These are phyloP conservation scores for Cornus suecica DNA, from an alignment of 148 eudicot species.

Conservation along the genomic window DNA sequence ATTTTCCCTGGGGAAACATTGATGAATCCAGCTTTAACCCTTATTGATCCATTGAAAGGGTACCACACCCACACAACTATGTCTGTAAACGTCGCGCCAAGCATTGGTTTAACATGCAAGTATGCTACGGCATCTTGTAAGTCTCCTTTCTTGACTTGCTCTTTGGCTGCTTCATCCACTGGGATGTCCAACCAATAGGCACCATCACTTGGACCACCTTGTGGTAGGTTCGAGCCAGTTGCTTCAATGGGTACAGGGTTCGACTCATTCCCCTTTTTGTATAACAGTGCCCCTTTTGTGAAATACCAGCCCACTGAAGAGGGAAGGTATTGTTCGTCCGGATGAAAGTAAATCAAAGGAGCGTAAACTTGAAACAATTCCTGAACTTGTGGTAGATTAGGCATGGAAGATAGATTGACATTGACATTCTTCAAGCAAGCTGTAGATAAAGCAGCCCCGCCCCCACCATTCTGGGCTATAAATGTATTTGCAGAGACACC, in stretches of 20 bases:
- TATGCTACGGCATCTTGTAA: constrained; percentile 21
- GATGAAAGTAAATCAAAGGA: constrained; percentile 31
- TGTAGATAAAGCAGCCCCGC: background rate
- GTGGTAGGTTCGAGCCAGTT: constrained; percentile 26
- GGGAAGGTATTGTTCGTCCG: constrained; percentile 25
- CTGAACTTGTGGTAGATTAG: constrained; percentile 23
- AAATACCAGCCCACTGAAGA: constrained; percentile 31
- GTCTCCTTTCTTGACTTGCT: constrained; percentile 21
- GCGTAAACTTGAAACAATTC: constrained; percentile 22
- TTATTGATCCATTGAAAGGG: too few species aligned
- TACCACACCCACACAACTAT: too few species aligned
- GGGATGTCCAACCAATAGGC: constrained; percentile 30
- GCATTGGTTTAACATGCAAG: too few species aligned
- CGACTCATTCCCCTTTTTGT: too few species aligned
- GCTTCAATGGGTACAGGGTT: constrained; percentile 14
- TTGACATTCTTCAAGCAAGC: too few species aligned
- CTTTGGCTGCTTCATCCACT: constrained; percentile 5
- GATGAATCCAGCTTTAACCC: constrained; percentile 11
- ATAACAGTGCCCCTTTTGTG: too few species aligned
- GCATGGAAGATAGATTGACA: constrained; percentile 22
- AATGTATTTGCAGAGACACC: constrained; percentile 15
- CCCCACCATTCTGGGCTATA: constrained; percentile 17
- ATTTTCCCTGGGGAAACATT: constrained; percentile 19
- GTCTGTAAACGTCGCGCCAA: too few species aligned
- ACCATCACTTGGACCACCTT: constrained; percentile 27